Conservation (phyloP, 176 grass and related monocot genomes). For the Bonia amplexicaulis region DNA sequence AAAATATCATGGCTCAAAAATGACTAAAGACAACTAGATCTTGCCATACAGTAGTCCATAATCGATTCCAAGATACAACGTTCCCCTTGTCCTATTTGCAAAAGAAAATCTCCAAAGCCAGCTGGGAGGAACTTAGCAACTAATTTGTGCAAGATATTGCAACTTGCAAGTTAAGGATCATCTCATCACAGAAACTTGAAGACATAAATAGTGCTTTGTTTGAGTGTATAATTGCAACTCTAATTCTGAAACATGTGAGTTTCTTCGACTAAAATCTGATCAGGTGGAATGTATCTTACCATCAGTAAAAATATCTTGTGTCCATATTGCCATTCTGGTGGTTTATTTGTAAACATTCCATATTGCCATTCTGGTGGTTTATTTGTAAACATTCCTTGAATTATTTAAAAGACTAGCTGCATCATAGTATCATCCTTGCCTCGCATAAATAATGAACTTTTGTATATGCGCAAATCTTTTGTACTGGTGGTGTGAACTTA, state of each 20-base stretch:
- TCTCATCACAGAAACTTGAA: too few relatives aligned
- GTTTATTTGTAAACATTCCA: too few relatives aligned
- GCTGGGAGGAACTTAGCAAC: not conserved
- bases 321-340: too few relatives aligned
- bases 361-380: too few relatives aligned
- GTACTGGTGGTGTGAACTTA: not conserved
- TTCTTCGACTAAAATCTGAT: too few relatives aligned
- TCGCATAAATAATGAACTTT: not conserved
- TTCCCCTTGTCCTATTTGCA: not conserved
- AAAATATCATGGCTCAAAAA: constrained; percentile 1
- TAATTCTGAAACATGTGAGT: too few relatives aligned
- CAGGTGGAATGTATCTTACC: too few relatives aligned
- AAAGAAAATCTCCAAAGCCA: not conserved
- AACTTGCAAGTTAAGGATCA: not conserved
- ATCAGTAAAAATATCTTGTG: too few relatives aligned
- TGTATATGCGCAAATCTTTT: not conserved
- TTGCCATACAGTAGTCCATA: not conserved
- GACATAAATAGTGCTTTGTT: too few relatives aligned
- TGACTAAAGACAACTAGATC: not conserved
- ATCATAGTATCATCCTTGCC: not conserved
- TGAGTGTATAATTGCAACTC: too few relatives aligned
- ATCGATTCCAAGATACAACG: not conserved
- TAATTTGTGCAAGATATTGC: not conserved
- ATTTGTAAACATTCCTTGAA: too few relatives aligned
- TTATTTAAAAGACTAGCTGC: too few relatives aligned